Base-by-base conservation (phyloP, 371 early-diverging fungal species). In the Syncephalastrum racemosum region DNA sequence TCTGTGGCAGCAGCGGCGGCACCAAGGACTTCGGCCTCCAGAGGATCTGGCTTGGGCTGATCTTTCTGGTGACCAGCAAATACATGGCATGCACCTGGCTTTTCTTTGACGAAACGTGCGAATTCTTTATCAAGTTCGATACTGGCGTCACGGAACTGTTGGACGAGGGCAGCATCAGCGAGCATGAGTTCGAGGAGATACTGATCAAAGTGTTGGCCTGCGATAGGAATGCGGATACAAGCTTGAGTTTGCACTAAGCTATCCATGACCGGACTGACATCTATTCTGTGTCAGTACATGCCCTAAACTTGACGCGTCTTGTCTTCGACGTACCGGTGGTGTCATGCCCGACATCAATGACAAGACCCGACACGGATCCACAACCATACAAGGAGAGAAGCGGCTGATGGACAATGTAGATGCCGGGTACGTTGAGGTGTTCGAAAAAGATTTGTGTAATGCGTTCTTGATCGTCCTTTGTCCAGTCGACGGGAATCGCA, bases 371-470 rank as follows among this genome's bases (percentile, higher is more conserved):
- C 4, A 86, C 78, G 10, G 84, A 66, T 16, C 89, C 91, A 59
- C 85, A 85, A 2, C 93, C 96, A 63, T 88, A 95, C 4, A 92
- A 65, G 0, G 90, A 84, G 67, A 89, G 75, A 23, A 94, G 68
- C 6, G 96, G 91, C 59, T 93, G 89, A 50, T 93, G 93, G 10
- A 87, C 80, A 50, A 95, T 77, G 54, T 87, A 85, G 4, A 97
- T 76, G n/a, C 89, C 89, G 14, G 96, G 94, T 7, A 88, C 88
- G 61, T 95, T 95, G 56, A 91, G 85, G 42, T 80, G 80, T 74
- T 96, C 96, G 71, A 97, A 97, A 56, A 91, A 86, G 24, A 95
- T 88, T 70, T 93, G 92, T 14, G 90, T 84, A 31, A 90, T 83
- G 14, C 83, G 80, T 72, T 94, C 94, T 43, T 84, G 77, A 50